Percentiles rank a stretch among this genome's conserved stretches.
These are phyloP conservation scores for Colletotrichum karsti DNA, from an alignment of 2,329 filamentous ascomycete genomes.

Conservation along the genomic window DNA sequence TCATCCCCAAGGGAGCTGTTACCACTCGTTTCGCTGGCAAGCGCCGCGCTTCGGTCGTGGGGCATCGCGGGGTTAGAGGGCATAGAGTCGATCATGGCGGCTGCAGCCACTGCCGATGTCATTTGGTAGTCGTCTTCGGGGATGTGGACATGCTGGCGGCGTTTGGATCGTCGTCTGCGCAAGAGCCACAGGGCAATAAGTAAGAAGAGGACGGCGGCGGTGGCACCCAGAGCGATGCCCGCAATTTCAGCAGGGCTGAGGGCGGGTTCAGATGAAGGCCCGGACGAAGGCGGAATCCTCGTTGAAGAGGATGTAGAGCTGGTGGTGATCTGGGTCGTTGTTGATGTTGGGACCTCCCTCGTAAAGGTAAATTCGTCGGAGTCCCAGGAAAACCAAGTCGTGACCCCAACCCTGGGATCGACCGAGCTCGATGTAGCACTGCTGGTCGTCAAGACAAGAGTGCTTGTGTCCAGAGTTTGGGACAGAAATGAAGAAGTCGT, in stretches of 20 bases:
- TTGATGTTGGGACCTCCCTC: neutral
- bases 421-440: neutral
- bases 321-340: neutral
- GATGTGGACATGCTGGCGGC: conserved; percentile 22
- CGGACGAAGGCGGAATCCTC: neutral
- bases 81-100: neutral
- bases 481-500: neutral
- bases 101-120: conserved; percentile 14
- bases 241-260: conserved; percentile 38
- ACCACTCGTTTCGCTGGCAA: conserved; percentile 1
- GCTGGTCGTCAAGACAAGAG: neutral
- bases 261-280: neutral
- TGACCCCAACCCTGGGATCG: neutral
- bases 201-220: conserved; percentile 35
- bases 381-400: neutral
- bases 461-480: neutral
- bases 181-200: conserved; percentile 32
- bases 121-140: conserved; percentile 23
- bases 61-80: neutral
- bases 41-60: neutral
- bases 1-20: conserved; percentile 31
- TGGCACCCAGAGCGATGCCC: conserved; percentile 35
- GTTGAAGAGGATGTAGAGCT: neutral
- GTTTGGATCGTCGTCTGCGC: conserved; percentile 25
- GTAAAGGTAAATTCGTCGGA: neutral